Percentiles rank a stretch among this genome's conserved stretches.
phyloP scores from a whole-genome alignment of 805 yeast species.

The Barnettozyma californica region DNA sequence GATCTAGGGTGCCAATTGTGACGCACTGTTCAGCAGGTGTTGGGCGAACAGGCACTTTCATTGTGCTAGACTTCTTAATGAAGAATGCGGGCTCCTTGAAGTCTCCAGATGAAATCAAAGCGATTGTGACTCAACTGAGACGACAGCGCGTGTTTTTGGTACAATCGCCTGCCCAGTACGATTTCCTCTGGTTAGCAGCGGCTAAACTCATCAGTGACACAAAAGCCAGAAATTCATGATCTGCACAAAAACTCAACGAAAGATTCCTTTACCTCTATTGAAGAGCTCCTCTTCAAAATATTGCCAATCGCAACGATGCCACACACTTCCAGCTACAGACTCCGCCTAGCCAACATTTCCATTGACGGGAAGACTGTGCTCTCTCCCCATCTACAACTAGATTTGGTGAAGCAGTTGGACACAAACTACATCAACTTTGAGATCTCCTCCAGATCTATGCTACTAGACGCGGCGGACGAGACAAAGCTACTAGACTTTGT shows the following conservation, averaged over 20 bases:
- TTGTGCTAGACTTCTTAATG: slow-evolving; percentile 48
- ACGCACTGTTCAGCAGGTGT: slow-evolving; percentile 97
- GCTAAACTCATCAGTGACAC: neutral
- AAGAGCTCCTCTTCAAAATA: neutral
- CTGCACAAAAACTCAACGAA: slow-evolving; percentile 1
- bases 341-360: slow-evolving; percentile 19
- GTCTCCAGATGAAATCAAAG: slow-evolving; percentile 4
- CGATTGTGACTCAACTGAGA: slow-evolving; percentile 36
- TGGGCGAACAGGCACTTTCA: slow-evolving; percentile 90
- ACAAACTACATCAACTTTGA: slow-evolving; percentile 21
- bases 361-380: slow-evolving; percentile 4
- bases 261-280: neutral
- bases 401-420: slow-evolving; percentile 14
- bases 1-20: slow-evolving; percentile 40
- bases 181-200: slow-evolving; percentile 38
- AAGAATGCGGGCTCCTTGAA: neutral
- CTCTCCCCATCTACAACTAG: slow-evolving; percentile 1
- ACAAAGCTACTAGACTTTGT: slow-evolving; percentile 14
- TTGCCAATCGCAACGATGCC: neutral
- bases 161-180: slow-evolving; percentile 41
- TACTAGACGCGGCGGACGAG: neutral
- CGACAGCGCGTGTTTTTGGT: slow-evolving; percentile 45
- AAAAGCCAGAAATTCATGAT: neutral
- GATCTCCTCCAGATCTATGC: slow-evolving; percentile 1
- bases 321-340: neutral